Percentiles rank a stretch among this genome's conserved stretches.
Evolutionary conservation across 2,329 filamentous ascomycete species (phyloP).

Genomic region (Xylaria digitata): DNA sequence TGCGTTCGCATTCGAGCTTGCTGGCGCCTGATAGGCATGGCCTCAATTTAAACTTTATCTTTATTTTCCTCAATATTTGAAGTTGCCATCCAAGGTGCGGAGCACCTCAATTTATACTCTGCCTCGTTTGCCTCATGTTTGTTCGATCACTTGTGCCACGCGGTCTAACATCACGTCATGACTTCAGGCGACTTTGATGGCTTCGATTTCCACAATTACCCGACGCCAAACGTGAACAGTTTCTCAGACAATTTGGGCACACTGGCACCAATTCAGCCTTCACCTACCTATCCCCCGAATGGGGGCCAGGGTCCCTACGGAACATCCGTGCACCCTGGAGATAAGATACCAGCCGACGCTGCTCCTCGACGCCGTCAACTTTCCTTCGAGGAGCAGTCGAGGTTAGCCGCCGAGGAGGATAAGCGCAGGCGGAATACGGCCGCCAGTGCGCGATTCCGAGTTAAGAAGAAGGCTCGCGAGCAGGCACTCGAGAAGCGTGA

Average conservation of each 20-base stretch:
- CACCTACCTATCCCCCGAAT: slow-evolving; percentile 57
- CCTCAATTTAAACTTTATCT: slow-evolving; percentile 41
- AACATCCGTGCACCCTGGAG: slow-evolving; percentile 47
- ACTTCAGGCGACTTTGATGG: slow-evolving; percentile 69
- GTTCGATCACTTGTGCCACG: slow-evolving; percentile 42
- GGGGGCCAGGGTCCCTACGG: slow-evolving; percentile 53
- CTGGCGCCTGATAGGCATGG: slow-evolving; percentile 41
- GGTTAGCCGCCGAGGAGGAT: slow-evolving; percentile 84
- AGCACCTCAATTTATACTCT: slow-evolving; percentile 45
- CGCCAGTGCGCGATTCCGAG: slow-evolving; percentile 86
- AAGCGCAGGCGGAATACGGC: slow-evolving; percentile 91
- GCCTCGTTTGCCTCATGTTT: slow-evolving; percentile 41
- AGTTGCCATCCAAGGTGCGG: slow-evolving; percentile 47
- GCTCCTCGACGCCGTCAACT: slow-evolving; percentile 58
- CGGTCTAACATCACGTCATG: slow-evolving; percentile 61
- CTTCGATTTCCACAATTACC: slow-evolving; percentile 65
- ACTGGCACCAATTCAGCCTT: slow-evolving; percentile 64
- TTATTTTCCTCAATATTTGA: slow-evolving; percentile 37
- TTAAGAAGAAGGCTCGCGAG: slow-evolving; percentile 97
- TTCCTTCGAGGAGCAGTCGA: slow-evolving; percentile 76
- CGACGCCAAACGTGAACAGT: slow-evolving; percentile 60
- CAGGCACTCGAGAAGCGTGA: slow-evolving; percentile 83
- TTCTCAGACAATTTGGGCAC: slow-evolving; percentile 57
- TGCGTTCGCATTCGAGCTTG: slow-evolving; percentile 42
- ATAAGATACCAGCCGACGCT: slow-evolving; percentile 62